Evolutionary conservation across 2,329 filamentous ascomycete species (phyloP), one percentile per base, ranked within the genome.

Genomic region (Talaromyces sp.): DNA sequence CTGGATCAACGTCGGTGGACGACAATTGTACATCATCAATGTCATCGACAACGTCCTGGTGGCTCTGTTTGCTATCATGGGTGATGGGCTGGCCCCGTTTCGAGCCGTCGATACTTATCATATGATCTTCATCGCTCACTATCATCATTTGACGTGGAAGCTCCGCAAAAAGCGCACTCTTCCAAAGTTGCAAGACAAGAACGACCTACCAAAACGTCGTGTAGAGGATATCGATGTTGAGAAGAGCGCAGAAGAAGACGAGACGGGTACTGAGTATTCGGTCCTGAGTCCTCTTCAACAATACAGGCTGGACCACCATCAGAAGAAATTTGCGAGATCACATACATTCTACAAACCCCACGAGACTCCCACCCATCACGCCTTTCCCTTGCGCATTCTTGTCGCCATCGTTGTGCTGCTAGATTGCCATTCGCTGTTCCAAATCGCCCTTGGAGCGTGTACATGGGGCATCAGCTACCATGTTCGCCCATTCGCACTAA

Each of bases 271-370:
- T 52, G 82, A 86, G 67, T 83, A 80, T 64, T 85, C 85, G 0
- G 87, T 91, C 4, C 79, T 95, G 2, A 86, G 80, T 0, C 77
- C 78, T 4, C 75, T 82, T 62, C 89, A 95, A 71, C 88, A 92
- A 69, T 81, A 82, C 62, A 84, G 82, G 55, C 81, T 96, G 10
- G 81, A 87, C 56, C 87, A 95, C 70, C 91, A 96, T 69, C 89
- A 93, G 69, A 82, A 81, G 66, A 93, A 93, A 69, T 89, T 95
- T 69, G 83, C 88, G 69, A 91, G 89, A 66, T 91, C 88, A 0
- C 91, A 96, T 72, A 92, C 89, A 6, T 96, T 93, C 74, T 96
- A 96, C 80, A 93, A 93, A 68, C 90, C 91, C 0, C 89, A 96
- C 73, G 91, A 96, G 74, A 96, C 91, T 0, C 81, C 85, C 35